phyloP scores from a whole-genome alignment of 305 asterid species.

The Solanum hybrid region DNA sequence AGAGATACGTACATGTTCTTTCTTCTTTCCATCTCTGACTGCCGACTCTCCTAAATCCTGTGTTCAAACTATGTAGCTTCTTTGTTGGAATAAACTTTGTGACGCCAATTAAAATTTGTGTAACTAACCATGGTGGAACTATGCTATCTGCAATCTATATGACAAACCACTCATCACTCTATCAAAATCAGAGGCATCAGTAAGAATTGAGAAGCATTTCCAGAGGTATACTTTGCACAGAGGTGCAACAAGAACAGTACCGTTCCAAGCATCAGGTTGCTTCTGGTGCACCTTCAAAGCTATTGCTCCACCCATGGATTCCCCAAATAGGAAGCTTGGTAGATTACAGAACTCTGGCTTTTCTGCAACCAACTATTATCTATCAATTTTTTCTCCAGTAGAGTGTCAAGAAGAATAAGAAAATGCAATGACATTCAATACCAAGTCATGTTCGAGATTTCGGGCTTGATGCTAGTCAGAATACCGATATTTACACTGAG shows the following conservation, averaged over 20 bases:
- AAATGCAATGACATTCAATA: not conserved
- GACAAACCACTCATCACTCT: slow-evolving; percentile 8
- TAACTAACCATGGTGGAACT: slow-evolving; percentile 61
- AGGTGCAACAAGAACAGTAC: not conserved
- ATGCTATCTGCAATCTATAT: slow-evolving; percentile 75
- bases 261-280: slow-evolving; percentile 70
- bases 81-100: slow-evolving; percentile 70
- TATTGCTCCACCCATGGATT: slow-evolving; percentile 92
- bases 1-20: slow-evolving; percentile 36
- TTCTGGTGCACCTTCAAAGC: slow-evolving; percentile 77
- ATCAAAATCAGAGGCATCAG: not conserved
- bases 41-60: slow-evolving; percentile 70
- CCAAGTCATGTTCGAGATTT: not conserved
- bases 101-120: slow-evolving; percentile 51
- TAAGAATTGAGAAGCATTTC: not conserved
- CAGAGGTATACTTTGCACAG: slow-evolving; percentile 77
- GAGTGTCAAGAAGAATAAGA: not conserved
- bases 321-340: slow-evolving; percentile 76
- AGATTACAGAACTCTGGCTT: slow-evolving; percentile 29
- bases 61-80: slow-evolving; percentile 55
- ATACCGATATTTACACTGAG: not conserved
- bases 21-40: slow-evolving; percentile 62
- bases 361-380: slow-evolving; percentile 37
- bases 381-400: not conserved
- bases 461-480: not conserved